Evolutionary conservation across 2,329 filamentous ascomycete genomes (phyloP).

Genomic region (Hypoxylon sp.): DNA sequence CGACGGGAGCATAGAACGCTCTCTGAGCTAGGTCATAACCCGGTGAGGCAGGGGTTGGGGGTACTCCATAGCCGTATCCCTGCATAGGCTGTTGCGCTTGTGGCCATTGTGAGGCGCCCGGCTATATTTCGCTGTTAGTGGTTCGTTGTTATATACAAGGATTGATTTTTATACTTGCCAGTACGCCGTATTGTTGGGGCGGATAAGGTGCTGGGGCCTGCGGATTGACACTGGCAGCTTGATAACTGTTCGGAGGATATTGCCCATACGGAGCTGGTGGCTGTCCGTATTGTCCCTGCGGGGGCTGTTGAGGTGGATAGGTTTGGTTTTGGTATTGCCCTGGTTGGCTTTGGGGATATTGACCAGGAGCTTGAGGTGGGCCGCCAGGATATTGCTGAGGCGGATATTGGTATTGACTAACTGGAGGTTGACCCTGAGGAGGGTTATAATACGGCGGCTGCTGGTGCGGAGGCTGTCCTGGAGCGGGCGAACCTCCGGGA

Average conservation of each 20-base stretch:
- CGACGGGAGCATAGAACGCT: conserved; percentile 44
- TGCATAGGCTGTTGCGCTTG: conserved; percentile 18
- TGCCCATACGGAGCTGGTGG: conserved; percentile 25
- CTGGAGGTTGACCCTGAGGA: conserved; percentile 21
- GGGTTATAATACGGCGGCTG: conserved; percentile 23
- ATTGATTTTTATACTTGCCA: conserved; percentile 13
- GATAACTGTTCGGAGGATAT: conserved; percentile 26
- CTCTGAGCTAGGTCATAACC: conserved; percentile 37
- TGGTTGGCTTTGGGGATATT: conserved; percentile 23
- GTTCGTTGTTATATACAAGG: background rate
- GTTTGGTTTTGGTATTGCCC: conserved; percentile 30
- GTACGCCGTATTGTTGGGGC: conserved; percentile 32
- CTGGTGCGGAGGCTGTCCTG: conserved; percentile 28
- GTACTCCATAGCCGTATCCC: conserved; percentile 34
- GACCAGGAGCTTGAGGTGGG: conserved; percentile 19
- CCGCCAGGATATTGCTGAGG: conserved; percentile 25
- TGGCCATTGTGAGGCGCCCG: conserved; percentile 20
- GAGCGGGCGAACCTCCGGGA: conserved; percentile 19
- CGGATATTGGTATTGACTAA: conserved; percentile 31
- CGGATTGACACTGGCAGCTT: conserved; percentile 14
- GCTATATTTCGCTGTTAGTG: conserved; percentile 15
- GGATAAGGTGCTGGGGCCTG: conserved; percentile 20
- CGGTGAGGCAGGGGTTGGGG: conserved; percentile 33
- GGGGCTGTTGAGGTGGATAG: conserved; percentile 29
- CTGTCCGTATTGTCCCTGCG: conserved; percentile 31